Base-by-base conservation (phyloP, 1,284 basidiomycete genomes). In the Trichosporon sp. region DNA sequence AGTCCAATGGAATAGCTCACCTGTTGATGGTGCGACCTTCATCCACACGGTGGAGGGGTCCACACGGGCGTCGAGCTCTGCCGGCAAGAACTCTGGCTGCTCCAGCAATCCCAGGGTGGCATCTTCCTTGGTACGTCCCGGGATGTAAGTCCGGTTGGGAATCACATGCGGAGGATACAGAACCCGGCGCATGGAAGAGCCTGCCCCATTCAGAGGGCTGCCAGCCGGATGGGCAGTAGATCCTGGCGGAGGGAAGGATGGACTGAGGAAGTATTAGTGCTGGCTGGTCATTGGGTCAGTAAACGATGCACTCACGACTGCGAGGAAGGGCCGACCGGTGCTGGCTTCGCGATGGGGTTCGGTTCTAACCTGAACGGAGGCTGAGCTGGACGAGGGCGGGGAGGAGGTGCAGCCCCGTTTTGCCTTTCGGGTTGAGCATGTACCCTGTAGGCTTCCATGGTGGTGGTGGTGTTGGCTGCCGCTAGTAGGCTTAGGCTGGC, bases 11-110 rank as follows among this genome's bases (percentile, higher is more conserved):
- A 1, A 8, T 21, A 44, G 25, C 64, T 40, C 37, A 49, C 61
- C 59, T 5, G 65, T 58, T 2, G 16, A 54, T 21, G 65, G 65
- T 2, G 60, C 56, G 14, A 44, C 36, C 46, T 58, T 62, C 62
- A 76, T 76, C 74, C 74, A 78, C 25, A 77, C 68, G 29, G 71
- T 71, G 10, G 52, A 44, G 31, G 65, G 56, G 59, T 73, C 71
- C 8, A 77, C 49, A 19, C 72, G 67, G 13, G 61, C 56, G 52
- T 76, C 74, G n/a, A 74, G 65, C 59, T 76, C 74, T 0, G 40
- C 46, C 2, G 77, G 77, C 11, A 78, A 23, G 36, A 63, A 64
- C 29, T 61, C 60, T 0, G 77, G 77, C 29, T 75, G 68, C 57
- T 67, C 49, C 1, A 78, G 64, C n/a, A 65, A 62, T 19, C 69